phyloP scores from a whole-genome alignment of 106 monocot species.

The Dendrobium huoshanense region DNA sequence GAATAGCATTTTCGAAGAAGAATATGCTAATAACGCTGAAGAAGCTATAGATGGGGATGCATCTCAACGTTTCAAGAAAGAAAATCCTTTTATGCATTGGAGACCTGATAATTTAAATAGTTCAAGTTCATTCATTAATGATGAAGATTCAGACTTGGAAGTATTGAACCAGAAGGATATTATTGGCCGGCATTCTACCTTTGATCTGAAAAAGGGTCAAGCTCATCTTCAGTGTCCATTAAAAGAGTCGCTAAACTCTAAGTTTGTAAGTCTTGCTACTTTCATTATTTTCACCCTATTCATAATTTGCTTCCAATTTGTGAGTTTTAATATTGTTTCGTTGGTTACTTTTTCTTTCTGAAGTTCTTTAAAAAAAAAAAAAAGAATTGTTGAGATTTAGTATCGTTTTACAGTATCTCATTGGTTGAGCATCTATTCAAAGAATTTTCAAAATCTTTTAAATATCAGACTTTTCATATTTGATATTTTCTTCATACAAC shows the following conservation, averaged over 20 bases:
- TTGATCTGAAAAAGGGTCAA: constrained; percentile 10
- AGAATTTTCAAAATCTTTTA: not conserved
- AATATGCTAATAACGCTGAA: constrained; percentile 7
- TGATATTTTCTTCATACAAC: not conserved
- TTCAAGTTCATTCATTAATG: constrained; percentile 11
- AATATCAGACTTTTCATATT: not conserved
- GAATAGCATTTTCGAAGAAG: constrained; percentile 34
- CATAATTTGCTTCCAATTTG: not conserved
- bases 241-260: not conserved
- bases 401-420: not conserved
- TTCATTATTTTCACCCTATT: not conserved
- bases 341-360: not conserved
- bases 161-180: constrained; percentile 44
- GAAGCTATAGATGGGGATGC: constrained; percentile 9
- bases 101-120: constrained; percentile 1
- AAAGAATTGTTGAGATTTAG: too few relatives aligned
- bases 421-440: not conserved
- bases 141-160: constrained; percentile 60
- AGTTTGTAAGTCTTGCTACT: not conserved
- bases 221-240: not conserved
- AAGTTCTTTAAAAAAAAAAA: too few relatives aligned
- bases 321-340: not conserved
- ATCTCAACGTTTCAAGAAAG: constrained; percentile 4
- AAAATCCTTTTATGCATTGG: not conserved
- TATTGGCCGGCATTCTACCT: not conserved